Evolutionary conservation across 2,329 filamentous ascomycete species (phyloP).

Genomic region (Phialocephala subalpina): DNA sequence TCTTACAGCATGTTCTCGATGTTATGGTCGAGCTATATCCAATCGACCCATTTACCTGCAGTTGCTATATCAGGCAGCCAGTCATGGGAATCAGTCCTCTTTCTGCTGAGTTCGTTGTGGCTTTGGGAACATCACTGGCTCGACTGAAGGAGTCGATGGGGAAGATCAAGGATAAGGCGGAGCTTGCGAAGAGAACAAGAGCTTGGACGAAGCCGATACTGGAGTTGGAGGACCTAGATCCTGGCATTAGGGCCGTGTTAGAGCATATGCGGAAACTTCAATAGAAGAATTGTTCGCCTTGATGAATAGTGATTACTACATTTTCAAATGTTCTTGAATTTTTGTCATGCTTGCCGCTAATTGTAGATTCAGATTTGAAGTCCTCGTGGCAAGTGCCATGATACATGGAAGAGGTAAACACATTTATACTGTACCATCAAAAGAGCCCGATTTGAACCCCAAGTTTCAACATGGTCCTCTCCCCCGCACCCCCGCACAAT

Average conservation of each 20-base stretch:
- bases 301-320: no score
- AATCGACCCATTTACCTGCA: conserved; percentile 67
- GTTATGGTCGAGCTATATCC: conserved; percentile 68
- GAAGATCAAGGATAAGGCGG: conserved; percentile 52
- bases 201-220: conserved; percentile 64
- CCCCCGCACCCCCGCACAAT: no score
- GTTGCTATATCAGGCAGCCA: conserved; percentile 76
- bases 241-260: conserved; percentile 62
- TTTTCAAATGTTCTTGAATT: no score
- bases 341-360: no score
- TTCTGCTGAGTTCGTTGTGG: conserved; percentile 76
- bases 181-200: conserved; percentile 56
- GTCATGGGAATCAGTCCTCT: conserved; percentile 69
- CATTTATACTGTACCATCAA: not conserved
- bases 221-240: conserved; percentile 58
- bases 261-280: conserved; percentile 51
- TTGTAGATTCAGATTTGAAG: no score
- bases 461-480: no score
- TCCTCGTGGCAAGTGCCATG: not conserved
- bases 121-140: conserved; percentile 70
- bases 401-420: not conserved
- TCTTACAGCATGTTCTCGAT: conserved; percentile 78
- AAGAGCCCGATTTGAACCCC: no score
- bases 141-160: conserved; percentile 62
- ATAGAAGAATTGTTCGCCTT: conserved; percentile 1